phyloP scores from a whole-genome alignment of 2,329 filamentous ascomycete genomes.

The Lachnellula occidentalis region DNA sequence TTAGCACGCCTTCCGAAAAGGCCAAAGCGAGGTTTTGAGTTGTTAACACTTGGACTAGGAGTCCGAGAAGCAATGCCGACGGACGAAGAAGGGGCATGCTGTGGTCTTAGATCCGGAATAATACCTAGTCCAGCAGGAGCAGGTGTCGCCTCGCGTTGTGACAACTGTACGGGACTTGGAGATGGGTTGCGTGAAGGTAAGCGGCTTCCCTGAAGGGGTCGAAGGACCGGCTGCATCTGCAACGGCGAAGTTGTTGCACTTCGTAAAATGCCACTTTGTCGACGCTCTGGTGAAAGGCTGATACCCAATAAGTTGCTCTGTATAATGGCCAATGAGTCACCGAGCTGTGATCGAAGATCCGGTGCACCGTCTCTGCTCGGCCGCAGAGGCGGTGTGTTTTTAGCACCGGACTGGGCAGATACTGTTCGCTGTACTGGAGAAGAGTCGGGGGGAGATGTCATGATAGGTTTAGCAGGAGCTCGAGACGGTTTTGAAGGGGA shows the following conservation, averaged over 20 bases:
- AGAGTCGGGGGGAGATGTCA: slow-evolving; percentile 13
- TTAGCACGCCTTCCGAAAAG: slow-evolving; percentile 73
- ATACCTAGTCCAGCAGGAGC: slow-evolving; percentile 28
- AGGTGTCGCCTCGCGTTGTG: slow-evolving; percentile 25
- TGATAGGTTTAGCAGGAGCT: slow-evolving; percentile 28
- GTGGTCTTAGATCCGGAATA: slow-evolving; percentile 25
- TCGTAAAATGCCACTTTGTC: slow-evolving; percentile 21
- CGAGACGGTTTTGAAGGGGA: slow-evolving; percentile 37
- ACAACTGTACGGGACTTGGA: slow-evolving; percentile 30
- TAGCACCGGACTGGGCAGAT: slow-evolving; percentile 12
- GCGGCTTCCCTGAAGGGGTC: slow-evolving; percentile 30
- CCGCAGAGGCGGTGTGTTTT: slow-evolving; percentile 43
- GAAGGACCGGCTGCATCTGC: slow-evolving; percentile 29
- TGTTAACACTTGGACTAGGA: slow-evolving; percentile 52
- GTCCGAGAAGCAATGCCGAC: slow-evolving; percentile 35
- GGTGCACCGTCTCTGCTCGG: slow-evolving; percentile 66
- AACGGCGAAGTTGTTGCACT: slow-evolving; percentile 17
- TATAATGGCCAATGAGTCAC: slow-evolving; percentile 48
- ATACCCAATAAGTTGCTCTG: slow-evolving; percentile 50
- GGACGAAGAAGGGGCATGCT: slow-evolving; percentile 21
- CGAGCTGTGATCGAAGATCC: slow-evolving; percentile 52
- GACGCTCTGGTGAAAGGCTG: slow-evolving; percentile 18
- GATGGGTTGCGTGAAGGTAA: slow-evolving; percentile 31
- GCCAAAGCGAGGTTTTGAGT: slow-evolving; percentile 63
- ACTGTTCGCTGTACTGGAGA: slow-evolving; percentile 14